Percentiles rank a stretch among this genome's conserved stretches.
Conservation (phyloP, 495 filamentous ascomycete species). For the Penicillium flavigenum region DNA sequence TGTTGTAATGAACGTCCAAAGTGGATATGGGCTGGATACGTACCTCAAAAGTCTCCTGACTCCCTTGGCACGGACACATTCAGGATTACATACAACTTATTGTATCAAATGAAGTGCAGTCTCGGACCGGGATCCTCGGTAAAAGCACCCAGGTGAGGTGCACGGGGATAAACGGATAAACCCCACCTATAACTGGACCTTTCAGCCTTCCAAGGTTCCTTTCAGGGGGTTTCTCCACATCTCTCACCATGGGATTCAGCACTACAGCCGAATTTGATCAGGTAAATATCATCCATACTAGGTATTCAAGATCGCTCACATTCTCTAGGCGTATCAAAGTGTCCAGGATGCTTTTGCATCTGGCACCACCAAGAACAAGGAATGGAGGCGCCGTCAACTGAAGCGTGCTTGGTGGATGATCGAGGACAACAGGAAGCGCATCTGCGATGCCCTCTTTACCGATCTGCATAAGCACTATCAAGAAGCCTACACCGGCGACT, state of each 20-base stretch:
- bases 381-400: conserved; percentile 47
- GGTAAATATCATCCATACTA: conserved; percentile 5
- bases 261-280: conserved; percentile 23
- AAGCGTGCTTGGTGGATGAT: conserved; percentile 55
- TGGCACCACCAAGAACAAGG: conserved; percentile 38
- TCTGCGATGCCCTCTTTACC: conserved; percentile 63
- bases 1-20: too few relatives aligned
- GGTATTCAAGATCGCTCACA: not conserved
- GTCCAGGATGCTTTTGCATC: conserved; percentile 31
- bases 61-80: too few relatives aligned
- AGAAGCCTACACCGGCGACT: conserved; percentile 66
- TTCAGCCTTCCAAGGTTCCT: too few relatives aligned
- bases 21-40: too few relatives aligned
- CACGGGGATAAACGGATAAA: too few relatives aligned
- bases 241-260: conserved; percentile 20
- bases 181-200: not conserved
- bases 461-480: conserved; percentile 70
- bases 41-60: too few relatives aligned
- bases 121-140: conserved; percentile 1
- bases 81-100: too few relatives aligned
- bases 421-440: conserved; percentile 63
- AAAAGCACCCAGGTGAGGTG: not conserved
- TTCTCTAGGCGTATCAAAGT: conserved; percentile 24
- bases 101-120: too few relatives aligned
- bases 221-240: not conserved